These are phyloP conservation scores for Prosopis cineraria DNA, from an alignment of 306 rosid genomes.

Conservation along the genomic window DNA sequence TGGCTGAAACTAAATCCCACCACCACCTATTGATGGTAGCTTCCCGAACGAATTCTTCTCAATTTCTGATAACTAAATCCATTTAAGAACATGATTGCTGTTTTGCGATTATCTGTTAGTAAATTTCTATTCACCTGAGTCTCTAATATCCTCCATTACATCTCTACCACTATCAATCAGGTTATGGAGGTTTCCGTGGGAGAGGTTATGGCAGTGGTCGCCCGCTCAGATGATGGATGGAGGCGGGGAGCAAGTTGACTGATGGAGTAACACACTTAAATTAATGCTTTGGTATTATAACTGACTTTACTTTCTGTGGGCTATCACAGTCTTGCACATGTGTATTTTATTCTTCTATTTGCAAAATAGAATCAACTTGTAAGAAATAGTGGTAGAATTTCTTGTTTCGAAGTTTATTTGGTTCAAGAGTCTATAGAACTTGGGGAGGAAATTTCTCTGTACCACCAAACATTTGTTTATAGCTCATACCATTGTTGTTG, in stretches of 20 bases:
- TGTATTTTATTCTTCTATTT: slow-evolving; percentile 26
- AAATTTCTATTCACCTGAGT: not conserved
- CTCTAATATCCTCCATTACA: slow-evolving; percentile 4
- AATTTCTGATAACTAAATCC: not conserved
- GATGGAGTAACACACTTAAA: slow-evolving; percentile 6
- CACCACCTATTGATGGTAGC: not conserved
- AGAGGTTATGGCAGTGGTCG: slow-evolving; percentile 59
- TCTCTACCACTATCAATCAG: slow-evolving; percentile 32
- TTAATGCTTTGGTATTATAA: not conserved
- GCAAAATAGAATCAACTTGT: slow-evolving; percentile 31
- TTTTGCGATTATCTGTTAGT: not conserved
- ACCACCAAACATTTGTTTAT: slow-evolving; percentile 27
- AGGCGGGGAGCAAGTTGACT: slow-evolving; percentile 12
- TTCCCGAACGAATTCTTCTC: not conserved
- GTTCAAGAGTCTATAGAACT: slow-evolving; percentile 27
- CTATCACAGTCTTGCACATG: not conserved
- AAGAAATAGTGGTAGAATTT: slow-evolving; percentile 37
- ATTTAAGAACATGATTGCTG: not conserved
- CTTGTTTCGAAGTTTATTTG: not conserved
- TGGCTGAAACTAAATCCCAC: not conserved
- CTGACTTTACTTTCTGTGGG: not conserved
- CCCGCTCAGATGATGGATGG: slow-evolving; percentile 57
- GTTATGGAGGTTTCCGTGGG: slow-evolving; percentile 64
- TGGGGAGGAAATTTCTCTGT: not conserved
- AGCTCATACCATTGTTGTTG: slow-evolving; percentile 24